Evolutionary conservation across 805 yeast genomes (phyloP).

Genomic region (Nakazawaea ishiwadae): DNA sequence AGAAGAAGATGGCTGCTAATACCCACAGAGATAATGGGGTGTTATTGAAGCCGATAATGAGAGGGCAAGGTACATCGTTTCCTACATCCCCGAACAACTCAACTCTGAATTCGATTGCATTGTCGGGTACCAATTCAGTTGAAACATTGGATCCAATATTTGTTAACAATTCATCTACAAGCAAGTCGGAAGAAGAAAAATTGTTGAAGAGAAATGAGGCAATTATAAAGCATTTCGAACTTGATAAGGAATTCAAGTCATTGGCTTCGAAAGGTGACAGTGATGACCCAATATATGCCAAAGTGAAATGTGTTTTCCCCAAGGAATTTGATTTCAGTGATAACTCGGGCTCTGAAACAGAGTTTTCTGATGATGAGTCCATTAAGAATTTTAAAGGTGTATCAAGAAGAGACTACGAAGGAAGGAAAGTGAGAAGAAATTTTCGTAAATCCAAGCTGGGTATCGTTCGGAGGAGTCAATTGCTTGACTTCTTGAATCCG

Average conservation of each 20-base stretch:
- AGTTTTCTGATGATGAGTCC: background rate
- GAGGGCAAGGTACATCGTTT: too few species aligned
- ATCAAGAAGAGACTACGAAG: background rate
- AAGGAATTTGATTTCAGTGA: slow-evolving; percentile 9
- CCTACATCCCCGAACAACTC: too few species aligned
- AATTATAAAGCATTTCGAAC: slow-evolving; percentile 3
- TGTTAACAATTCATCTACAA: too few species aligned
- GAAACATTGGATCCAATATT: background rate
- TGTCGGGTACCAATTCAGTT: background rate
- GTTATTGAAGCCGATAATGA: too few species aligned
- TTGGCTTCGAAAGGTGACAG: background rate
- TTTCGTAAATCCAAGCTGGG: background rate
- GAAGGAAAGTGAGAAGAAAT: slow-evolving; percentile 3
- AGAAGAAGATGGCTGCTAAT: too few species aligned
- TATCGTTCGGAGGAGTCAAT: slow-evolving; percentile 2
- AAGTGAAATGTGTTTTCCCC: slow-evolving; percentile 8
- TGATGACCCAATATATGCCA: slow-evolving; percentile 9
- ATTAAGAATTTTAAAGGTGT: background rate
- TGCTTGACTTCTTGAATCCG: slow-evolving; percentile 7
- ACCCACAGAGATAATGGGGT: too few species aligned
- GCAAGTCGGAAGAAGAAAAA: too few species aligned
- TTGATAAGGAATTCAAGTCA: slow-evolving; percentile 4
- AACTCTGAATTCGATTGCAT: too few species aligned
- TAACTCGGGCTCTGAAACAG: slow-evolving; percentile 1
- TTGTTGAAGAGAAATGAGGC: slow-evolving; percentile 4